A percentile compares a stretch with the other conserved stretches of the same genome.
Evolutionary conservation across 1,284 basidiomycete species (phyloP).

Genomic region (Microbotryum lychnidis-dioicae): DNA sequence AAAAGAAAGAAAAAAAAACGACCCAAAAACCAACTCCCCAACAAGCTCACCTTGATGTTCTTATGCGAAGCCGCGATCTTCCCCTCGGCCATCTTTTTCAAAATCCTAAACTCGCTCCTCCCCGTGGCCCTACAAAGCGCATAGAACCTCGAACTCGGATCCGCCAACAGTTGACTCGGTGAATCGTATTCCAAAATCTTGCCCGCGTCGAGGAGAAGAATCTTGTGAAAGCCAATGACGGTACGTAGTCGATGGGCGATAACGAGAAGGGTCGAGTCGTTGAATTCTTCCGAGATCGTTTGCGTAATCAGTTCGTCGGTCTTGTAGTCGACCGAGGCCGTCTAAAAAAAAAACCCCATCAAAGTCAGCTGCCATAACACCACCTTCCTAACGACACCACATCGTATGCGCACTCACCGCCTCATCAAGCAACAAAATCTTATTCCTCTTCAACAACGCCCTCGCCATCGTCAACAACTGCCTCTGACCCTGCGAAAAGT

Average conservation of each 20-base stretch:
- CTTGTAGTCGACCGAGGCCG: conserved; percentile 60
- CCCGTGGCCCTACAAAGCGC: conserved; percentile 26
- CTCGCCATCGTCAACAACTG: conserved; percentile 77
- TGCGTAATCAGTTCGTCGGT: conserved; percentile 65
- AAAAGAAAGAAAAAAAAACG: not conserved
- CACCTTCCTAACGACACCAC: not conserved
- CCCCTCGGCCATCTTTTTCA: conserved; percentile 23
- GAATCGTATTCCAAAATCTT: conserved; percentile 46
- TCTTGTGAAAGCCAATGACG: conserved; percentile 41
- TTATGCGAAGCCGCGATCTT: conserved; percentile 20
- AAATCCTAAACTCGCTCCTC: conserved; percentile 24
- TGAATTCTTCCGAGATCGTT: conserved; percentile 65
- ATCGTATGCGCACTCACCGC: conserved; percentile 24
- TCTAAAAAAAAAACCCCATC: too few relatives aligned
- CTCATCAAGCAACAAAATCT: conserved; percentile 71
- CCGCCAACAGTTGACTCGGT: conserved; percentile 43
- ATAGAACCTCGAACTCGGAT: conserved; percentile 28
- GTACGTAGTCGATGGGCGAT: conserved; percentile 53
- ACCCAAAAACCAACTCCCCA: not conserved
- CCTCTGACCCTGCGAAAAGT: conserved; percentile 83
- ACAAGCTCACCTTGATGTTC: conserved; percentile 18
- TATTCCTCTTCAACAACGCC: conserved; percentile 65
- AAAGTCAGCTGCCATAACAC: too few relatives aligned
- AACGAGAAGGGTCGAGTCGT: conserved; percentile 57
- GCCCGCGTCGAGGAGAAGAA: conserved; percentile 42